Evolutionary conservation across 1,284 basidiomycete species (phyloP).

Genomic region (Ceratobasidium sp.): DNA sequence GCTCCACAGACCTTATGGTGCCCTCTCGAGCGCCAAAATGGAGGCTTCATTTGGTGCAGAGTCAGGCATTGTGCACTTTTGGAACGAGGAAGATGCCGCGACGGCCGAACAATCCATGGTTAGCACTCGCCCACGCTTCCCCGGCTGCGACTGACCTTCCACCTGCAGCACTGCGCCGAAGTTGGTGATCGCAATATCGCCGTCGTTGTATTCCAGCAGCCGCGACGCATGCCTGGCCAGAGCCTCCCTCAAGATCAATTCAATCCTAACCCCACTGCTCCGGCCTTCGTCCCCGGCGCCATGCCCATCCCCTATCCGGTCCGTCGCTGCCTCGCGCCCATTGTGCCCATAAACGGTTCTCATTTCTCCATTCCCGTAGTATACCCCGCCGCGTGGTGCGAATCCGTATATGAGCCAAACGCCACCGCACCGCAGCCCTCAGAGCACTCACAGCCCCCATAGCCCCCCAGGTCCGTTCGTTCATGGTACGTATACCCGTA

Average conservation of each 20-base stretch:
- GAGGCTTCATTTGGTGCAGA: slow-evolving; percentile 78
- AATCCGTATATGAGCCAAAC: slow-evolving; percentile 38
- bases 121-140: slow-evolving; percentile 21
- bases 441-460: slow-evolving; percentile 57
- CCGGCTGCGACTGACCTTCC: slow-evolving; percentile 4
- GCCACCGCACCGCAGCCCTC: slow-evolving; percentile 53
- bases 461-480: slow-evolving; percentile 66
- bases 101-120: slow-evolving; percentile 78
- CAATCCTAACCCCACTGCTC: slow-evolving; percentile 79
- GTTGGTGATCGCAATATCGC: slow-evolving; percentile 84
- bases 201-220: slow-evolving; percentile 76
- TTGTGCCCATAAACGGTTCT: too few relatives aligned
- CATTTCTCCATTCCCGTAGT: slow-evolving; percentile 4
- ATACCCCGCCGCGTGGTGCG: slow-evolving; percentile 45
- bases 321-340: slow-evolving; percentile 12
- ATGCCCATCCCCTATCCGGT: slow-evolving; percentile 45
- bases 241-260: slow-evolving; percentile 54
- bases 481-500: slow-evolving; percentile 66
- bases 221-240: slow-evolving; percentile 59
- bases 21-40: slow-evolving; percentile 77
- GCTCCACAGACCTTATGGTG: slow-evolving; percentile 68
- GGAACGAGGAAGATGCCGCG: slow-evolving; percentile 87
- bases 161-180: slow-evolving; percentile 73
- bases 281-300: slow-evolving; percentile 77
- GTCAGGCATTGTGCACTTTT: slow-evolving; percentile 86